Evolutionary conservation across 1,284 basidiomycete genomes (phyloP), one percentile per base, ranked within the genome.

Genomic region (Malassezia sp.): DNA sequence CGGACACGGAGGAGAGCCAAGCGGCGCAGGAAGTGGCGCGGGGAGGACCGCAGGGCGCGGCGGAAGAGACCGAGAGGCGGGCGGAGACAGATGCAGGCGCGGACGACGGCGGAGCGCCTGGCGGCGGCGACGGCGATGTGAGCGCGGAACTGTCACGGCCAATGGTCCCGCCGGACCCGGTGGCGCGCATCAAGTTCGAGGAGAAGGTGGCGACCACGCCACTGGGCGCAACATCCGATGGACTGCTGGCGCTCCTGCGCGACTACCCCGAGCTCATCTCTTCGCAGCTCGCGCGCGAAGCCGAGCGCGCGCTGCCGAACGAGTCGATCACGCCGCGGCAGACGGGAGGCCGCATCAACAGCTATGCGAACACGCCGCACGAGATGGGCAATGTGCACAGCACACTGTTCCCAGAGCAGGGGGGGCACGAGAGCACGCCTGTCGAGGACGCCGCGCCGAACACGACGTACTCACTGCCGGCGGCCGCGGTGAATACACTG

Each of bases 261-360:
- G 67, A 70, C 30, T 61, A 70, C 30, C 67, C 67, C 1, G 63
- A 70, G 38, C 44, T 70, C 11, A 62, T 70, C n/a, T 59, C 56
- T 18, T 52, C 55, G 33, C 57, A 57, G 27, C 43, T 70, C 15
- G 61, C 61, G 4, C 53, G 54, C 3, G 63, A 63, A 7, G 67
- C 67, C 1, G 63, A 63, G 12, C 34, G 27, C 10, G 18, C 24
- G 3, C 20, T 49, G 23, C 39, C 32, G 2, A 17, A n/a, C 17
- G 42, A 49, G 34, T 27, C 20, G 1, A 10, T 18, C 21, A 18
- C 15, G 6, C 38, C 27, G n/a, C 39, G 39, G n/a, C 5, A 15
- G 6, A 26, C 22, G 10, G 15, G 2, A 1, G 7, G 6, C 3
- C 18, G 15, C 21, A 17, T 14, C 10, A 11, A 20, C 8, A 39